Conservation (phyloP, 257 asterid genomes). For the Avicennia marina region DNA sequence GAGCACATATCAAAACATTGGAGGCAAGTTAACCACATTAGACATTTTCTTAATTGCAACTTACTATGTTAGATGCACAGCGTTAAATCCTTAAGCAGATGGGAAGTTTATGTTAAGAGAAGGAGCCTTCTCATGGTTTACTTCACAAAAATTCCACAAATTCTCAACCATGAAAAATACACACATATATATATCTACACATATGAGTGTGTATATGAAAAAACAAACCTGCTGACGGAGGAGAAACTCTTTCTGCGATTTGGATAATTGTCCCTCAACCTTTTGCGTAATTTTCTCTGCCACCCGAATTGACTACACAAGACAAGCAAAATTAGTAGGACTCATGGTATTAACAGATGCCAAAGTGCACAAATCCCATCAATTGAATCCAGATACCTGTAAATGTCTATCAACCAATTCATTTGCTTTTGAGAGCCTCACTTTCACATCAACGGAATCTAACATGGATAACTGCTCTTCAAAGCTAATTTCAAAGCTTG, state of each 20-base stretch:
- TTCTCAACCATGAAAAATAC: slow-evolving; percentile 1
- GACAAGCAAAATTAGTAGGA: slow-evolving; percentile 21
- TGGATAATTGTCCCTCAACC: slow-evolving; percentile 98
- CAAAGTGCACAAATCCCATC: slow-evolving; percentile 21
- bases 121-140: slow-evolving; percentile 13
- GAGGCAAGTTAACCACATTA: slow-evolving; percentile 5
- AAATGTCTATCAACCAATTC: slow-evolving; percentile 95
- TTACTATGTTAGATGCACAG: slow-evolving; percentile 12
- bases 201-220: slow-evolving; percentile 7
- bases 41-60: neutral
- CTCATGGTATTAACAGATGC: slow-evolving; percentile 14
- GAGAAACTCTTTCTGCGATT: slow-evolving; percentile 97
- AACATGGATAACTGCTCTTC: slow-evolving; percentile 95
- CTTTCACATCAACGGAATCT: slow-evolving; percentile 96
- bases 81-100: slow-evolving; percentile 3
- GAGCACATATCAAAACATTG: neutral
- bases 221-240: slow-evolving; percentile 93
- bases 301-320: slow-evolving; percentile 88
- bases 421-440: slow-evolving; percentile 90
- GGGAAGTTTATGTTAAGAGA: neutral
- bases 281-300: slow-evolving; percentile 97
- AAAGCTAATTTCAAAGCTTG: slow-evolving; percentile 96
- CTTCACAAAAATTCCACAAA: slow-evolving; percentile 12
- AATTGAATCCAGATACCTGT: slow-evolving; percentile 53
- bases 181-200: too few relatives aligned